Evolutionary conservation across 2,329 filamentous ascomycete species (phyloP), one percentile per base, ranked within the genome.

Genomic region (Fusarium longipes): DNA sequence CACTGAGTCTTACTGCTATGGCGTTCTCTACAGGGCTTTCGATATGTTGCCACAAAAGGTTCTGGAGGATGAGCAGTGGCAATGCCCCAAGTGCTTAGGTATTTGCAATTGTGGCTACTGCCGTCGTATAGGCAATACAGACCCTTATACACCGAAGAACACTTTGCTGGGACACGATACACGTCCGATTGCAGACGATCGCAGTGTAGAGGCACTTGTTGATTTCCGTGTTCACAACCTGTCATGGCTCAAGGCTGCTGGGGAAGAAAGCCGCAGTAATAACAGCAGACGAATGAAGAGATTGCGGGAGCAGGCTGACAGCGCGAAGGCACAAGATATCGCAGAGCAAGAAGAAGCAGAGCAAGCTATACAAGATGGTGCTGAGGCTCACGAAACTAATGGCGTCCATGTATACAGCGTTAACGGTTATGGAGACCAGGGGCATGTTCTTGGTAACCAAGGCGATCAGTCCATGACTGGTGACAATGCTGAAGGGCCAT

Each of bases 121-220:
- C 77, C 88, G 91, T 32, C 87, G 88, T 39, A 75, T 78, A 36
- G 83, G 82, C 10, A 88, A 86, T n/a, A 91, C 91, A 71, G 84
- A 83, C 7, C 92, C 94, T 0, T 97, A 97, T 73, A 88, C 91
- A 50, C 96, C 96, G 0, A 96, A 93, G 73, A 93, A 91, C 57
- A 97, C 93, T 1, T 83, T 95, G 2, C 86, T 98, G 3, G 96
- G 96, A 0, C 93, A 97, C 72, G 93, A 98, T 70, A 99, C 96
- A 0, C 91, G 89, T 53, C 91, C 91, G 32, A 89, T 98, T 47
- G 95, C 96, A 3, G 96, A 99, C 78, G 91, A 92, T 50, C 89
- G 96, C 62, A 97, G 94, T 73, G 89, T 97, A 8, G 95, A 98
- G 77, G 90, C 89, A 24, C 84, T 98, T 22, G 93, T 98, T 10